Evolutionary conservation across 1,284 basidiomycete species (phyloP), one percentile per base, ranked within the genome.

Genomic region (Blastosporella zonata): DNA sequence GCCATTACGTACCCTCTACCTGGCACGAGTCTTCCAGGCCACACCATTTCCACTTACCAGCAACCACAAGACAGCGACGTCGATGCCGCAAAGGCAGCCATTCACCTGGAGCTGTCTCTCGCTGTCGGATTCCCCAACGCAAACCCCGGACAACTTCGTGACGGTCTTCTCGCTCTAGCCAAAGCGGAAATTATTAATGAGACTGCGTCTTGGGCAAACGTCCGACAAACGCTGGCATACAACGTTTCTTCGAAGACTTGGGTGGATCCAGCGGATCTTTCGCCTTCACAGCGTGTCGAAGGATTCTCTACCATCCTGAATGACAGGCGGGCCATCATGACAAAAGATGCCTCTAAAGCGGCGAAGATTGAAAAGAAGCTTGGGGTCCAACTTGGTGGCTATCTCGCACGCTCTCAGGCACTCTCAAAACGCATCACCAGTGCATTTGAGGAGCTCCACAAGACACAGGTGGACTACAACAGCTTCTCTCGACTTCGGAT

Each of bases 331-430:
- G 83, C 84, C n/a, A 68, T 71, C 38, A 93, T 99, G 85, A 70
- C 82, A n/a, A 82, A 81, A 59, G 88, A 92, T 61, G 91, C 92
- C 0, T 78, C 75, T 40, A 90, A 87, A 61, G 87, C 90, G 0
- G 70, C 81, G 34, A 99, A 98, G 71, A 67, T 79, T 3, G 97
- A 99, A 74, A 97, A 96, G 80, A 95, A 93, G 67, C 81, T 99
- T 15, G 79, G 74, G 10, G 84, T 96, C 55, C 79, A 84, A 18
- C 78, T 99, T 6, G 95, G 94, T 34, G 97, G 97, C 2, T 99
- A 99, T 68, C 82, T 91, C 62, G 79, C 80, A 31, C 82, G 96
- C 12, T 85, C 86, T 35, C 78, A 78, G 57, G 81, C 82, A 36
- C 75, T 96, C 6, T 72, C 77, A 12, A 82, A 82, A 60, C 81